Evolutionary conservation across 2,329 filamentous ascomycete genomes (phyloP).

Genomic region (Chaetomium olivaceum): DNA sequence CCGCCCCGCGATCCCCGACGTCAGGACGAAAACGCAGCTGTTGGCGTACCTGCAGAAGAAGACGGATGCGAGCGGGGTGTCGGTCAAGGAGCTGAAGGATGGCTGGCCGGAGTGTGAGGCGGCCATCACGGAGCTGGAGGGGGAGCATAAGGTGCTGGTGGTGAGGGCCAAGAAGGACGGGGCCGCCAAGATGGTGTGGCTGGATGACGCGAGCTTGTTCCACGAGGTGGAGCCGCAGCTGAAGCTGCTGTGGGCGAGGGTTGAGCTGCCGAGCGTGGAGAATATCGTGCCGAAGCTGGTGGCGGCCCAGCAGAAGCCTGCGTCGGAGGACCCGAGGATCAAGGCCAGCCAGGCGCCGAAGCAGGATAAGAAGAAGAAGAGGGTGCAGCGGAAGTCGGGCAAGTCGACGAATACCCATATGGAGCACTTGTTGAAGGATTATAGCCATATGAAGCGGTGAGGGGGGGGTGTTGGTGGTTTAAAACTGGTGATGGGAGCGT

Average conservation of each 20-base stretch:
- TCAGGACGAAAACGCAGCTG: conserved; percentile 74
- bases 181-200: conserved; percentile 82
- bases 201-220: conserved; percentile 77
- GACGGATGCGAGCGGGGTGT: conserved; percentile 75
- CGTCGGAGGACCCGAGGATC: conserved; percentile 72
- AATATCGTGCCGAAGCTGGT: conserved; percentile 77
- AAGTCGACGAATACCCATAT: conserved; percentile 90
- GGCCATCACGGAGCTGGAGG: conserved; percentile 75
- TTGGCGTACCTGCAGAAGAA: conserved; percentile 79
- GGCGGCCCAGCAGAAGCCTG: conserved; percentile 78
- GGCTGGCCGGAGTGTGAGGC: conserved; percentile 87
- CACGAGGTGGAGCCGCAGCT: conserved; percentile 81
- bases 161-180: conserved; percentile 92
- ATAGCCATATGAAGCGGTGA: conserved; percentile 50
- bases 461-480: background rate
- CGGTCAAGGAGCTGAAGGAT: conserved; percentile 90
- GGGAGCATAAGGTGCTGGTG: conserved; percentile 76
- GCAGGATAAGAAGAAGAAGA: conserved; percentile 73
- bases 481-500: background rate
- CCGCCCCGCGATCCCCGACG: conserved; percentile 76
- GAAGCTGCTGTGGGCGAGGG: conserved; percentile 77
- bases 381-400: conserved; percentile 64
- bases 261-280: conserved; percentile 72
- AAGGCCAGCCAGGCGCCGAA: conserved; percentile 58
- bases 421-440: conserved; percentile 78